Evolutionary conservation across 805 yeast genomes (phyloP).

Genomic region (Lachancea lanzarotensis): DNA sequence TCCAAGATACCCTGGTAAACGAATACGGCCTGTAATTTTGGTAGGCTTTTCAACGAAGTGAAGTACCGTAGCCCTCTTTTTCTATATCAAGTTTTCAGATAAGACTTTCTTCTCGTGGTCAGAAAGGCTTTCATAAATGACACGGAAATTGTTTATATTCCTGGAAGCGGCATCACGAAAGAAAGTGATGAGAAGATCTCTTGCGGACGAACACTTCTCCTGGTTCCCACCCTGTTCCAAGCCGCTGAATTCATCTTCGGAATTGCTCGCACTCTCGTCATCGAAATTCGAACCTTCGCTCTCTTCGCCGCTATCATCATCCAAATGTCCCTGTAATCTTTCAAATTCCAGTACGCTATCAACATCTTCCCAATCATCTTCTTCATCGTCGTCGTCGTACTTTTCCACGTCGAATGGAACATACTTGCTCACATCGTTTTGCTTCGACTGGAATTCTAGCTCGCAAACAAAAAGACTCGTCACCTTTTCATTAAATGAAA

Average conservation of each 20-base stretch:
- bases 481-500: conserved; percentile 67
- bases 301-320: conserved; percentile 31
- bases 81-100: conserved; percentile 42
- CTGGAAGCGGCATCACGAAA: conserved; percentile 50
- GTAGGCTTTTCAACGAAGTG: no score
- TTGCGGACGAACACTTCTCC: conserved; percentile 14
- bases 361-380: conserved; percentile 66
- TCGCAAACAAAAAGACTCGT: conserved; percentile 65
- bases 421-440: conserved; percentile 31
- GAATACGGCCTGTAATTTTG: no score
- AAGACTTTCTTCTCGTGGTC: conserved; percentile 50
- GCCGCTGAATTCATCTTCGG: conserved; percentile 14
- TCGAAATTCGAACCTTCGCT: conserved; percentile 4
- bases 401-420: conserved; percentile 29
- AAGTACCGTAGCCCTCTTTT: not conserved
- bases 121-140: conserved; percentile 41
- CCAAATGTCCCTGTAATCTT: conserved; percentile 52
- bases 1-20: no score
- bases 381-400: conserved; percentile 21
- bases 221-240: not conserved
- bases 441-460: conserved; percentile 54
- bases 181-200: conserved; percentile 41
- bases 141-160: conserved; percentile 46
- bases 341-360: conserved; percentile 65
- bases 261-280: conserved; percentile 5